These are phyloP conservation scores for Platanus orientalis DNA, from an alignment of 164 flowering plant species.

Conservation along the genomic window DNA sequence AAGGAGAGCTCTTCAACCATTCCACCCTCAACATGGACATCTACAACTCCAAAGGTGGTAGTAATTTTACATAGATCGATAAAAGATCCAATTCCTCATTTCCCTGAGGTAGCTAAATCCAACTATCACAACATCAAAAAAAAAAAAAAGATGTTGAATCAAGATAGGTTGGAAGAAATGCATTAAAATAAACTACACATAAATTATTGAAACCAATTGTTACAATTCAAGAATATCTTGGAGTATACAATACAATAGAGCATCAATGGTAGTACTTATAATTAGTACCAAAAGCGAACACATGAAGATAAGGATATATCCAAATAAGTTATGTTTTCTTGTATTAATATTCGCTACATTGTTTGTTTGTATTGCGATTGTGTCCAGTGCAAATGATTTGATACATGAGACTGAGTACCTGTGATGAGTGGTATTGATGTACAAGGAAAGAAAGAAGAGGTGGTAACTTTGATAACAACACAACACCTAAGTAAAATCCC, in stretches of 20 bases:
- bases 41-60: slow-evolving; percentile 69
- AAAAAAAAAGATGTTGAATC: neutral
- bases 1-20: slow-evolving; percentile 82
- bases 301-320: slow-evolving; percentile 54
- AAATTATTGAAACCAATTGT: neutral
- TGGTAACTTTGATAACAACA: no score
- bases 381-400: slow-evolving; percentile 44
- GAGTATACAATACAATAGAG: neutral
- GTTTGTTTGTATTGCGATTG: slow-evolving; percentile 28
- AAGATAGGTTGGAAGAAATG: neutral
- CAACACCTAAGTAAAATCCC: neutral
- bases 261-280: slow-evolving; percentile 33
- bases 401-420: slow-evolving; percentile 40
- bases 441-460: slow-evolving; percentile 3
- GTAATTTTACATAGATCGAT: slow-evolving; percentile 53
- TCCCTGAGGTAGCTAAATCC: slow-evolving; percentile 69
- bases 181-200: neutral
- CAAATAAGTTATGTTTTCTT: slow-evolving; percentile 37
- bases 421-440: slow-evolving; percentile 35
- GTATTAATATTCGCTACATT: slow-evolving; percentile 41
- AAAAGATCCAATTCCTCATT: slow-evolving; percentile 57
- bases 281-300: slow-evolving; percentile 52
- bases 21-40: slow-evolving; percentile 84
- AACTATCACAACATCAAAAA: no score
- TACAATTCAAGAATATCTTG: neutral